Base-by-base conservation (phyloP, 2,329 filamentous ascomycete genomes). In the Coleophoma cylindrospora region DNA sequence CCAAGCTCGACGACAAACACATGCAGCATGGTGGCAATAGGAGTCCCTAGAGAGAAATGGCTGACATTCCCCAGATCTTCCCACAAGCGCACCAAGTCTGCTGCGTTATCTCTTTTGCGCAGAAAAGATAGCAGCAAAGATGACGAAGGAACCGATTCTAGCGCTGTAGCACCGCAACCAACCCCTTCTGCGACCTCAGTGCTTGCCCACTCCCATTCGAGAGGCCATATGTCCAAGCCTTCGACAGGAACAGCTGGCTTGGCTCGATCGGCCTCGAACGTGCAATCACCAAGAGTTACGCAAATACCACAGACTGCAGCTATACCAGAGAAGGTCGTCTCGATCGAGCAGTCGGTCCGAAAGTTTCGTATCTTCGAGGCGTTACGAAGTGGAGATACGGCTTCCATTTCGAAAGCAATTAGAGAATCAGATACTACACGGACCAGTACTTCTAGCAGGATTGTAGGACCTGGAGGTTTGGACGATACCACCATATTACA, bases 301-400 rank as follows among this genome's bases (percentile, higher is more conserved):
- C 46, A 57, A 21, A 17, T 51, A 17, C 47, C 53, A 37, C 13
- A 14, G 13, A 17, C 36, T 38, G 36, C 51, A 19, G 46, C 56
- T 4, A 19, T 45, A 15, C 57, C 53, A 33, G 64, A 65, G 15
- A 66, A 64, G 33, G 52, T 57, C 4, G 53, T 72, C 54, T 84
- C 82, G 21, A 87, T 99, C 51, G 91, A 99, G 66, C 91, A 96
- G 68, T 96, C 92, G 0, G 90, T 99, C 48, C 84, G 87, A 64
- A 91, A 95, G 58, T 99, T 99, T 69, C 85, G 91, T 58, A 83
- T 96, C 43, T 96, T 97, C 64, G 94, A 97, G 71, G 87, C 91
- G 40, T 74, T 99, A 57, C 83, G 92, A 57, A 94, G 82, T 66
- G 94, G 94, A 48, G 92, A 99, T 66, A 95, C 90, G 1, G 86